These are phyloP conservation scores for Crataegus laevigata DNA, from an alignment of 306 rosid species.

Conservation along the genomic window DNA sequence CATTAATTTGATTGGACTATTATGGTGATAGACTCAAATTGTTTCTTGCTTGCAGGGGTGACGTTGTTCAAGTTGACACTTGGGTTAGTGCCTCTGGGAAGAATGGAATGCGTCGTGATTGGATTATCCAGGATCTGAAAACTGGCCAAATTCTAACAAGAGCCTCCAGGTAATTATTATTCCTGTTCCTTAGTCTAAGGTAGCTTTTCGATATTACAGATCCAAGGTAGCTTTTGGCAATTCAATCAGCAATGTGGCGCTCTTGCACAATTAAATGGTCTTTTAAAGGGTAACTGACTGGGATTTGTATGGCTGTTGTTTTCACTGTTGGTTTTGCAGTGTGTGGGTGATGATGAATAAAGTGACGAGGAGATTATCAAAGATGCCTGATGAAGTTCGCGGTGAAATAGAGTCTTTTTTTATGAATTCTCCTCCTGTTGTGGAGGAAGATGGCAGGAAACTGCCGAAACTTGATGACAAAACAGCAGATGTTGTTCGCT, in stretches of 20 bases:
- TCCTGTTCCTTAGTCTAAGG: background rate
- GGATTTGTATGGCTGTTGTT: constrained; percentile 6
- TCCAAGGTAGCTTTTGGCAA: background rate
- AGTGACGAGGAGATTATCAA: constrained; percentile 80
- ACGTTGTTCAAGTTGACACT: constrained; percentile 90
- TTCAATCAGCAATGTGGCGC: background rate
- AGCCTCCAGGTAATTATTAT: constrained; percentile 70
- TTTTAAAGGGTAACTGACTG: background rate
- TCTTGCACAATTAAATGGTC: background rate
- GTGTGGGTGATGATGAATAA: constrained; percentile 99
- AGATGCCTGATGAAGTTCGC: constrained; percentile 88
- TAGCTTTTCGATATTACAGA: background rate
- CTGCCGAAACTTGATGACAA: constrained; percentile 70
- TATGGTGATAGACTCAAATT: background rate
- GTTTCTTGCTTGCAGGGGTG: constrained; percentile 65
- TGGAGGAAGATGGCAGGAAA: constrained; percentile 87
- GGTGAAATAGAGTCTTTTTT: constrained; percentile 83
- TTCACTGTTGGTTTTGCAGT: constrained; percentile 45
- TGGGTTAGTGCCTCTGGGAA: constrained; percentile 92
- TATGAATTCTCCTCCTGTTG: constrained; percentile 58
- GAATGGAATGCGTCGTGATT: constrained; percentile 98
- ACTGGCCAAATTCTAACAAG: constrained; percentile 78
- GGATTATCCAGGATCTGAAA: constrained; percentile 69
- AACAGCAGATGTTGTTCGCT: constrained; percentile 54
- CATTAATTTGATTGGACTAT: background rate